Base-by-base conservation (phyloP, 768 basidiomycete species). In the Cystobasidium ongulense region DNA sequence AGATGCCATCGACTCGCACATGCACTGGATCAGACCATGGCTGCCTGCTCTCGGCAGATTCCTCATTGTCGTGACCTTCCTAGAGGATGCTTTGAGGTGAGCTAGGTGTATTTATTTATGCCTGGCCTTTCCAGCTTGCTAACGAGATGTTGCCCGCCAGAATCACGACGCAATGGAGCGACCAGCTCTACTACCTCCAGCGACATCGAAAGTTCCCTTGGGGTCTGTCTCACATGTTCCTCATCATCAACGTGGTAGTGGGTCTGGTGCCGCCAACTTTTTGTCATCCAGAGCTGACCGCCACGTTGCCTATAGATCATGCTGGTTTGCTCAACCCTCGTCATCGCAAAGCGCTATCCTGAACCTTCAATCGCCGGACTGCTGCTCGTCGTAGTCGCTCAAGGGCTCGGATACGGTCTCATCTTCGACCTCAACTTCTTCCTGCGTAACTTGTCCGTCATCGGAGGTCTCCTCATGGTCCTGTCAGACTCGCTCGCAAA, bases 351-450 rank as follows among this genome's bases (percentile, higher is more conserved):
- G 82, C 87, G 88, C 67, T 86, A 89, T 83, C 89, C 92, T 0
- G 92, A 95, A 84, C 88, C 87, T 80, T 89, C 94, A 17, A 90
- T 95, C 76, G 87, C 88, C 57, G 93, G 92, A 77, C 89, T 99
- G 57, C 85, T 98, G 67, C 85, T 84, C 63, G 96, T 98, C 63
- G 94, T 99, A 72, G 82, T 98, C 78, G 87, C 93, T 54, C 96
- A 99, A 83, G 95, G 95, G 54, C 90, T 99, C 78, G 96, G 96
- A 77, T 99, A 99, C 80, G 96, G 96, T 38, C 90, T 99, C 81
- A 95, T 99, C 80, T 99, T 99, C 82, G 96, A 98, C 85, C 86
- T 98, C 81, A 98, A 91, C 84, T 99, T 99, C 86, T 99, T 99
- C 92, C 89, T 98, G 54, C 93, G 96, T 81, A 99, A 98, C 83